Evolutionary conservation across 345 rosid species (phyloP).

Genomic region (Moricandia moricandioides): DNA sequence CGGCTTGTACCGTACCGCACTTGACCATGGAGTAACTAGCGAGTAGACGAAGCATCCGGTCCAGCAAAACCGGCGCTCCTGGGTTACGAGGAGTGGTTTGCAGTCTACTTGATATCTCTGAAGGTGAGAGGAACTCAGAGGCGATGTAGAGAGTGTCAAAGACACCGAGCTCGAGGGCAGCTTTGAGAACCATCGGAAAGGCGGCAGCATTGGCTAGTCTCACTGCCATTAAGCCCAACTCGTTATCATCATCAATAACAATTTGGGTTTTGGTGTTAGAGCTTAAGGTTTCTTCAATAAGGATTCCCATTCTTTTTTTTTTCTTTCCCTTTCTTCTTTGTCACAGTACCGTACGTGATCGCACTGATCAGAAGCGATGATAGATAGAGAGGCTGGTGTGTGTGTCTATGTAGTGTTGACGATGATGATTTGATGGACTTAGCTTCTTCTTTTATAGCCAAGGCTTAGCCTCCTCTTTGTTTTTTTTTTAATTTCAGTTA

Average conservation of each 20-base stretch:
- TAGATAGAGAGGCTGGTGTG: neutral
- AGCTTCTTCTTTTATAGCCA: neutral
- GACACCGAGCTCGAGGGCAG: conserved; percentile 46
- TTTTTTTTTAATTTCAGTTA: no score
- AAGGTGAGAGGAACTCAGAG: conserved; percentile 37
- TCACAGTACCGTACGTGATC: neutral
- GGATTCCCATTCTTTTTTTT: conserved; percentile 1
- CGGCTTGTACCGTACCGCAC: neutral
- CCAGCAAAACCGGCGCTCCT: conserved; percentile 43
- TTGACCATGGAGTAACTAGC: conserved; percentile 47
- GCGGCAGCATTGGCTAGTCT: conserved; percentile 35
- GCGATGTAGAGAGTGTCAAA: conserved; percentile 40
- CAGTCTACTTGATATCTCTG: conserved; percentile 40
- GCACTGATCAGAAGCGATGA: neutral
- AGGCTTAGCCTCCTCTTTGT: neutral
- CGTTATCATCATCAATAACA: conserved; percentile 28
- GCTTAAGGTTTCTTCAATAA: conserved; percentile 15
- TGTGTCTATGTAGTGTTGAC: neutral
- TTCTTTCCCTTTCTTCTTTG: neutral
- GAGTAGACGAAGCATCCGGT: conserved; percentile 48
- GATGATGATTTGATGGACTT: neutral
- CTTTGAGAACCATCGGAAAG: conserved; percentile 50
- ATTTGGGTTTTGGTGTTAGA: neutral
- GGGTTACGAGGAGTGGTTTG: conserved; percentile 42
- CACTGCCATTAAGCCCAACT: conserved; percentile 41